Conservation (phyloP, 108 stramenopile species). For the Seminavis robusta region DNA sequence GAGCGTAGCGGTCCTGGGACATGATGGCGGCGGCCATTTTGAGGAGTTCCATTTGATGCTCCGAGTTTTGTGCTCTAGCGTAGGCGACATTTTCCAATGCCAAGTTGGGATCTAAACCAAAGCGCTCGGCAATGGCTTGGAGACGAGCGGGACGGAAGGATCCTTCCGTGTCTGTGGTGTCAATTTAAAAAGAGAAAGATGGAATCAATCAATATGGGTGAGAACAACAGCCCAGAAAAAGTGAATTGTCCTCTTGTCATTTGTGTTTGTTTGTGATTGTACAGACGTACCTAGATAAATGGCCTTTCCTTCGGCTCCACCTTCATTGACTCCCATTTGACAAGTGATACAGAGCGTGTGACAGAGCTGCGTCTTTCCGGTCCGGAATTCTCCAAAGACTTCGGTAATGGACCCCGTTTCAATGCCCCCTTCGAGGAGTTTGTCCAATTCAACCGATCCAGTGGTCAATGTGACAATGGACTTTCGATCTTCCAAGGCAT, state of each 20-base stretch:
- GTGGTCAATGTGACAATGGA: conserved; percentile 87
- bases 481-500: conserved; percentile 90
- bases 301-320: conserved; percentile 99
- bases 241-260: too few relatives aligned
- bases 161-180: conserved; percentile 99
- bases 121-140: conserved; percentile 97
- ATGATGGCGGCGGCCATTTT: conserved; percentile 98
- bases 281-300: too few relatives aligned
- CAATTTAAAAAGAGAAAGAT: too few relatives aligned
- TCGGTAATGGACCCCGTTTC: conserved; percentile 99
- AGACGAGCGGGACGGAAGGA: conserved; percentile 96
- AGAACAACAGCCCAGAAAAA: too few relatives aligned
- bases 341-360: conserved; percentile 99
- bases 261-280: too few relatives aligned
- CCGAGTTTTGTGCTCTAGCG: conserved; percentile 99
- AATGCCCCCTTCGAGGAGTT: conserved; percentile 95
- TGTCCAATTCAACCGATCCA: conserved; percentile 95
- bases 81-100: conserved; percentile 98
- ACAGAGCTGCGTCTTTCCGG: conserved; percentile 98
- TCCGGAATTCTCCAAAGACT: conserved; percentile 92
- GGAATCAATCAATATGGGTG: too few relatives aligned
- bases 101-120: conserved; percentile 89
- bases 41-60: conserved; percentile 98
- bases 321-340: conserved; percentile 95
- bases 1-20: conserved; percentile 94